phyloP scores from a whole-genome alignment of 2,329 filamentous ascomycete genomes.

The Arthrobotrys iridis region DNA sequence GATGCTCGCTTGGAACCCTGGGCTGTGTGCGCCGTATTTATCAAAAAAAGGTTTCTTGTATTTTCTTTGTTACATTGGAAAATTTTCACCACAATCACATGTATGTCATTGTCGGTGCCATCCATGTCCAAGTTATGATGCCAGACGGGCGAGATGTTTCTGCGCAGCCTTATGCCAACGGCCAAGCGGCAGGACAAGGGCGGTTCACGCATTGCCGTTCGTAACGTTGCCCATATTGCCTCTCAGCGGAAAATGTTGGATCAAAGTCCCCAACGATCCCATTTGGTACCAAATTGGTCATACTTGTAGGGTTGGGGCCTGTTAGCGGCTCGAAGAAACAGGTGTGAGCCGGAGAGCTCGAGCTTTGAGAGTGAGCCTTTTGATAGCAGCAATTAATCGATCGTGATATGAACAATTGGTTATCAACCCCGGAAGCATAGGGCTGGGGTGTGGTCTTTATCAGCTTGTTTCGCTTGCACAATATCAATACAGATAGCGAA shows the following conservation, averaged over 20 bases:
- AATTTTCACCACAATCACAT: conserved; percentile 10
- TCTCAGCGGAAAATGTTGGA: conserved; percentile 31
- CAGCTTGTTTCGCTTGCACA: conserved; percentile 32
- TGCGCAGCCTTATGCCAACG: conserved; percentile 25
- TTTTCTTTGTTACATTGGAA: not conserved
- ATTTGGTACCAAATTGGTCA: conserved; percentile 19
- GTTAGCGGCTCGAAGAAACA: not conserved
- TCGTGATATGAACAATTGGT: conserved; percentile 46
- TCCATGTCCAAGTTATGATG: not conserved
- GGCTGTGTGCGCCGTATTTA: not conserved
- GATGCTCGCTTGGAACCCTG: not conserved
- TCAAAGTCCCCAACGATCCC: conserved; percentile 26
- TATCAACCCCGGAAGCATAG: conserved; percentile 20
- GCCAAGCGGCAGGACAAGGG: not conserved
- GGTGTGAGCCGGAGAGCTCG: conserved; percentile 5
- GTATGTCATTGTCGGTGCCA: not conserved
- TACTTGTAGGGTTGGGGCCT: conserved; percentile 13
- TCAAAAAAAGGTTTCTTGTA: conserved; percentile 5
- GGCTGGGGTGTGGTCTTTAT: conserved; percentile 29
- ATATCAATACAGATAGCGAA: conserved; percentile 7
- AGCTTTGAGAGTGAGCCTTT: conserved; percentile 10
- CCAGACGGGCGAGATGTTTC: not conserved
- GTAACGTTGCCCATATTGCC: conserved; percentile 30
- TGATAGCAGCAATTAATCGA: conserved; percentile 22
- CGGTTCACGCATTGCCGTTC: not conserved